A percentile compares a stretch with the other conserved stretches of the same genome.
Evolutionary conservation across 1,284 basidiomycete genomes (phyloP).

Genomic region (Xanthoconium separans): DNA sequence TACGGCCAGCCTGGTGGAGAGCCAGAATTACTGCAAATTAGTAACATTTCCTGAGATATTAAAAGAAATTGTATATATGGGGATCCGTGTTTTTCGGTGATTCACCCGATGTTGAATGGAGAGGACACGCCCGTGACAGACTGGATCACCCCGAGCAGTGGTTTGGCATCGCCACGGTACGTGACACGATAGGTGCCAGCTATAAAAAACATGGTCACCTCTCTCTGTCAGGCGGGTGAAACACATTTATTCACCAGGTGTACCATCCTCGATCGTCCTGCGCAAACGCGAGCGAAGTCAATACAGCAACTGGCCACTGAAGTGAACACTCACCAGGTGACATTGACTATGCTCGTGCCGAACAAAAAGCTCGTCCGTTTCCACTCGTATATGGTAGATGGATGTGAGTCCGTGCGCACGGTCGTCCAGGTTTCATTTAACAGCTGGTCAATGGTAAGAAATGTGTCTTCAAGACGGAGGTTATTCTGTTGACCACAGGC

Average conservation of each 20-base stretch:
- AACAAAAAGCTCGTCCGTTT: conserved; percentile 53
- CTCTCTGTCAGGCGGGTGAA: neutral
- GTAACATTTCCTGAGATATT: neutral
- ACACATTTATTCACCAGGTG: conserved; percentile 30
- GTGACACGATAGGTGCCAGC: conserved; percentile 68
- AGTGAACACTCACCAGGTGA: conserved; percentile 53
- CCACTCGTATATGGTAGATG: conserved; percentile 76
- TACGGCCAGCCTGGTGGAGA: too few species aligned
- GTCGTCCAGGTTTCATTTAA: conserved; percentile 52
- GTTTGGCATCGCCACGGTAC: conserved; percentile 77
- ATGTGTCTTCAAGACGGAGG: conserved; percentile 63
- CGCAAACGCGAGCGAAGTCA: neutral
- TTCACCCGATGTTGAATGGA: conserved; percentile 50
- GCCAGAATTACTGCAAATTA: neutral
- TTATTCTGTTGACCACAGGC: conserved; percentile 58
- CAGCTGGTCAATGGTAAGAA: conserved; percentile 64
- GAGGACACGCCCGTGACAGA: conserved; percentile 63
- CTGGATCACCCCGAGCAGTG: conserved; percentile 56
- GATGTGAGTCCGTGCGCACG: conserved; percentile 76
- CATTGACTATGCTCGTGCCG: conserved; percentile 61
- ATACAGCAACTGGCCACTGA: neutral
- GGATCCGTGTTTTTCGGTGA: neutral
- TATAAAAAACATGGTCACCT: conserved; percentile 21
- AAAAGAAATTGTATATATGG: neutral
- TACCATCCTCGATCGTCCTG: conserved; percentile 66